Conservation (phyloP, 2,329 filamentous ascomycete genomes). For the Trichoderma brevicompactum region DNA sequence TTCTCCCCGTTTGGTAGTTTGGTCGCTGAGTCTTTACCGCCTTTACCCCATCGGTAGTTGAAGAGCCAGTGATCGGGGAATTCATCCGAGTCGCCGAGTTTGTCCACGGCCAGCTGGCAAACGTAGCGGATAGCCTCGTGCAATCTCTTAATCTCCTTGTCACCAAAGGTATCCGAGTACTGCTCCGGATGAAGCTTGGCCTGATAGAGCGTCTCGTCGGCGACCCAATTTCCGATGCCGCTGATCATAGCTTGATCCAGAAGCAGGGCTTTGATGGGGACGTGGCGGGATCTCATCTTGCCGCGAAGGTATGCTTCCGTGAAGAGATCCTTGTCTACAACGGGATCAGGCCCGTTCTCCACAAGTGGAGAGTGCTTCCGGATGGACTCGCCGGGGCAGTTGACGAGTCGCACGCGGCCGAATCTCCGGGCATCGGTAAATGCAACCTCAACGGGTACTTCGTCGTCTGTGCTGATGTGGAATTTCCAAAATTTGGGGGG, state of each 20-base stretch:
- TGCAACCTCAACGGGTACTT: slow-evolving; percentile 63
- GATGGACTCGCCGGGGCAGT: slow-evolving; percentile 78
- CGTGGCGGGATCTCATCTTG: slow-evolving; percentile 74
- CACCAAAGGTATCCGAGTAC: slow-evolving; percentile 80
- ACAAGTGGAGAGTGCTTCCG: slow-evolving; percentile 76
- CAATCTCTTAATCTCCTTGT: slow-evolving; percentile 71
- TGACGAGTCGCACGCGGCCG: slow-evolving; percentile 77
- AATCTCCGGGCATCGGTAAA: slow-evolving; percentile 85
- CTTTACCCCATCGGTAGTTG: slow-evolving; percentile 87
- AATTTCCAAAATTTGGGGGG: slow-evolving; percentile 93
- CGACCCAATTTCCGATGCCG: slow-evolving; percentile 97
- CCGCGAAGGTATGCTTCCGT: slow-evolving; percentile 74
- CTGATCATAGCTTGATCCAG: slow-evolving; percentile 88
- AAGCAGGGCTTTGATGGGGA: slow-evolving; percentile 87
- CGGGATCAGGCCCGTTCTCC: slow-evolving; percentile 92
- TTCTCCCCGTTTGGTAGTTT: slow-evolving; percentile 82
- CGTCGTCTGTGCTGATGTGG: slow-evolving; percentile 66
- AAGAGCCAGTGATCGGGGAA: slow-evolving; percentile 91
- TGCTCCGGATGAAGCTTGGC: slow-evolving; percentile 90
- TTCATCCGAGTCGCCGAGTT: slow-evolving; percentile 77
- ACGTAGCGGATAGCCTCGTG: slow-evolving; percentile 77
- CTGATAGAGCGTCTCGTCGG: slow-evolving; percentile 90
- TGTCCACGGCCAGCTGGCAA: slow-evolving; percentile 76
- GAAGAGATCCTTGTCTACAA: slow-evolving; percentile 77
- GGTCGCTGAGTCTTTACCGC: slow-evolving; percentile 71